A percentile compares a stretch with the other conserved stretches of the same genome.
phyloP scores from a whole-genome alignment of 768 basidiomycete genomes.

The Epithele typhae region DNA sequence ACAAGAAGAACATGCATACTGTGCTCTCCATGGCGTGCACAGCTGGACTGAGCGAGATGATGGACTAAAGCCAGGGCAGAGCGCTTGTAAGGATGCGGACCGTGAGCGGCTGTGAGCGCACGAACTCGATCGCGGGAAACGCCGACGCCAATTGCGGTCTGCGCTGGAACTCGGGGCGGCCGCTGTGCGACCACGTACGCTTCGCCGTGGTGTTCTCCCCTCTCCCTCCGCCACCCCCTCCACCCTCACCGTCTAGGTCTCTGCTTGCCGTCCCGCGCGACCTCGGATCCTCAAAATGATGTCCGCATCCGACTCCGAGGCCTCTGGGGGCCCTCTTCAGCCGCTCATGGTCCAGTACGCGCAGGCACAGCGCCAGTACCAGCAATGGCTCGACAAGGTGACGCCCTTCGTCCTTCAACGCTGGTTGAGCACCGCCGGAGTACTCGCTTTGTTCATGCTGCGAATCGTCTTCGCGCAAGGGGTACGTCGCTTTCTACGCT shows the following conservation, averaged over 20 bases:
- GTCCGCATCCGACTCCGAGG: constrained; percentile 20
- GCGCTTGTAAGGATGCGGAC: no score
- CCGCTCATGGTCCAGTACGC: constrained; percentile 32
- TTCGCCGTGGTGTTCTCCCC: neutral
- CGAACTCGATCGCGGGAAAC: no score
- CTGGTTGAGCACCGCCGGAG: constrained; percentile 74
- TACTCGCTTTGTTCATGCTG: constrained; percentile 74
- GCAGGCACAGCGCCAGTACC: constrained; percentile 73
- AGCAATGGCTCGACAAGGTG: constrained; percentile 85
- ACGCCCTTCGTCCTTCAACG: constrained; percentile 88
- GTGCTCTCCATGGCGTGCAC: no score
- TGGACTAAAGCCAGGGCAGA: no score
- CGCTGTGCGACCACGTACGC: no score
- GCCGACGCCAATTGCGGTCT: no score
- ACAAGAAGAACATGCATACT: no score
- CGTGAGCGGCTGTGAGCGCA: no score
- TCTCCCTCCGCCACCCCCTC: neutral
- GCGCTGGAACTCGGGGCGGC: no score
- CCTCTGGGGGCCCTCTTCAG: constrained; percentile 22
- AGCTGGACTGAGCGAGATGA: no score
- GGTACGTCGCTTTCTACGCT: constrained; percentile 43
- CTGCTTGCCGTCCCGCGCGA: neutral
- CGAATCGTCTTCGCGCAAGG: constrained; percentile 88
- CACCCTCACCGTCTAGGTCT: neutral
- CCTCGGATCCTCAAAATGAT: constrained; percentile 19